Conservation (phyloP, 805 yeast species). For the Ogataea saltuana region DNA sequence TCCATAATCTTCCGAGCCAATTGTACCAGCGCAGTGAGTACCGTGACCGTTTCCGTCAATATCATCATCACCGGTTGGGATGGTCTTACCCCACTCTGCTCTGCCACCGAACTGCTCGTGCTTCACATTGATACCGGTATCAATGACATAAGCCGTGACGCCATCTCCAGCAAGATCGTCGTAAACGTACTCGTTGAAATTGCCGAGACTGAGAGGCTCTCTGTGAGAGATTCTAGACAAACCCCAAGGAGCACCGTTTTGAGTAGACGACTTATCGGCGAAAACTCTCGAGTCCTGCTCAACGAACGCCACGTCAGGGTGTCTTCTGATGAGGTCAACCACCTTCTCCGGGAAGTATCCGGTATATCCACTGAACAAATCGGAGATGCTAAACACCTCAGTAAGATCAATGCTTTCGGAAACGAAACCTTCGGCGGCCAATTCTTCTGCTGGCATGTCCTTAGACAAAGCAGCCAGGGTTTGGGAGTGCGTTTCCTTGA, state of each 20-base stretch:
- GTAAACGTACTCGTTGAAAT: conserved; percentile 71
- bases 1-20: conserved; percentile 78
- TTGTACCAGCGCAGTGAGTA: conserved; percentile 96
- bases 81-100: conserved; percentile 83
- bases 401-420: conserved; percentile 51
- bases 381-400: conserved; percentile 61
- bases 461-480: conserved; percentile 31
- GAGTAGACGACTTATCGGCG: conserved; percentile 62
- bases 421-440: conserved; percentile 11
- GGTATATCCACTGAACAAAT: conserved; percentile 70
- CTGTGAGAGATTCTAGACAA: conserved; percentile 87
- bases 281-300: conserved; percentile 75
- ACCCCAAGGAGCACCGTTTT: conserved; percentile 94
- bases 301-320: conserved; percentile 57
- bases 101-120: conserved; percentile 83
- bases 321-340: conserved; percentile 62
- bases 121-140: conserved; percentile 78
- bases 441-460: conserved; percentile 24
- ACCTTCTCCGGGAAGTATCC: conserved; percentile 80
- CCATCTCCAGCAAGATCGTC: conserved; percentile 78
- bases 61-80: conserved; percentile 70
- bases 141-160: conserved; percentile 84
- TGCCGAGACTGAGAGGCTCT: conserved; percentile 63
- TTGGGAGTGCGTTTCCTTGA: conserved; percentile 52
- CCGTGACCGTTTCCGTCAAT: conserved; percentile 92